Base-by-base conservation (phyloP, 495 filamentous ascomycete genomes). In the Cladorrhinum samala region DNA sequence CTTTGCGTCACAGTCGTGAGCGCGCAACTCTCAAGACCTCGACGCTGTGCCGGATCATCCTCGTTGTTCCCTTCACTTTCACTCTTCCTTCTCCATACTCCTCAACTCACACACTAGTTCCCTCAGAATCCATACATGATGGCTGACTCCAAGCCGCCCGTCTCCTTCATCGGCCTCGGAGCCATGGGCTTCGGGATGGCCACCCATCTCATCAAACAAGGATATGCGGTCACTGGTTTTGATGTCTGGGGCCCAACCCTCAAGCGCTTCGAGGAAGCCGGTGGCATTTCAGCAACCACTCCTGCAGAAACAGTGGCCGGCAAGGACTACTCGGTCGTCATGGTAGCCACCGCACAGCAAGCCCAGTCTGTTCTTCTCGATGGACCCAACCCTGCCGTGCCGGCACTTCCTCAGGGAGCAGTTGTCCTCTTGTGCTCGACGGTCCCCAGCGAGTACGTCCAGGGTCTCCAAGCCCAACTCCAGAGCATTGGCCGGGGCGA, bases 131-230 rank as follows among this genome's bases (percentile, higher is more conserved):
- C 20, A 16, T 17, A n/a, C 55, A 46, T n/a, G 27, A 72, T 71
- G 68, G 61, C 64, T 24, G 57, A 61, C 54, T 33, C 52, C 24
- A 76, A 83, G 60, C 77, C 82, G 8, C 70, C 74, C 44, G 69
- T 91, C 50, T 81, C 85, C 56, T 91, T 91, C 70, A 84, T 88
- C 53, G 88, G 88, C 75, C 84, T 93, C 6, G 88, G 88, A 57
- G 88, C 88, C 71, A 93, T 91, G 88, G 88, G 88, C 62, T 88
- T 87, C 64, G 87, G 87, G 57, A 92, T 91, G 86, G 88, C 88
- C 59, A 85, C 82, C 37, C 78, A 89, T 60, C 81, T 93, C 42
- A 69, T 91, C 56, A 84, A 83, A 60, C 69, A 81, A 40, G 83
- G 82, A 52, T 86, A 85, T 63, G 43, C 70, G 1, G 85, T 93